Evolutionary conservation across 495 filamentous ascomycete genomes (phyloP), one percentile per base, ranked within the genome.

Genomic region (Penicillium egyptiacum): DNA sequence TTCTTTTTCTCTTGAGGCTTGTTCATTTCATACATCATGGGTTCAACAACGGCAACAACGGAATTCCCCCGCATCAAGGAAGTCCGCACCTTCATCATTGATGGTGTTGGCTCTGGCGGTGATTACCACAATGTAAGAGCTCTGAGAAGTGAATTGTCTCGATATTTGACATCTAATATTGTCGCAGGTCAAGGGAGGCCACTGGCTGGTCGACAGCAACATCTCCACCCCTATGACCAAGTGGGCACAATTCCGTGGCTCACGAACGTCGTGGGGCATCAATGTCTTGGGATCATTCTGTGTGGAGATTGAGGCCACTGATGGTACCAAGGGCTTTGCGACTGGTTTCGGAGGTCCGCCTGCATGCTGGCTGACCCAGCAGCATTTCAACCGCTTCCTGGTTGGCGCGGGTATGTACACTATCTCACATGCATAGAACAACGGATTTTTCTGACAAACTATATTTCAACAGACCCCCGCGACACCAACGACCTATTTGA

Each of bases 241-340:
- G 64, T 96, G 90, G 82, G 88, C 91, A 56, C 76, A 93, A 62
- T 96, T 96, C 72, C 84, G 91, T 46, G 81, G 86, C 42, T 95
- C 91, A 33, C 79, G 92, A 52, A 96, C 91, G 39, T 92, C 87
- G 63, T 96, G 91, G 91, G 92, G 92, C 25, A 96, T 96, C 79
- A 96, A 96, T 61, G 92, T 96, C 9, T 72, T 96, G 56, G 92
- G 92, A 19, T 96, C 91, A 2, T 95, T 96, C 78, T 92, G 89
- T 59, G 83, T 96, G n/a, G 91, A 96, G 69, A 85, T 96, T 43
- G 90, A 93, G 64, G 88, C 88, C 10, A 88, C 83, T 4, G 89
- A 96, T 80, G 91, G 92, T 31, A 91, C 88, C 19, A 91, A 91
- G 60, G 92, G 92, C 12, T 94, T 96, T 61, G 92, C 92, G 0